Evolutionary conservation across 2,329 filamentous ascomycete genomes (phyloP).

Genomic region (Aspergillus bombycis): DNA sequence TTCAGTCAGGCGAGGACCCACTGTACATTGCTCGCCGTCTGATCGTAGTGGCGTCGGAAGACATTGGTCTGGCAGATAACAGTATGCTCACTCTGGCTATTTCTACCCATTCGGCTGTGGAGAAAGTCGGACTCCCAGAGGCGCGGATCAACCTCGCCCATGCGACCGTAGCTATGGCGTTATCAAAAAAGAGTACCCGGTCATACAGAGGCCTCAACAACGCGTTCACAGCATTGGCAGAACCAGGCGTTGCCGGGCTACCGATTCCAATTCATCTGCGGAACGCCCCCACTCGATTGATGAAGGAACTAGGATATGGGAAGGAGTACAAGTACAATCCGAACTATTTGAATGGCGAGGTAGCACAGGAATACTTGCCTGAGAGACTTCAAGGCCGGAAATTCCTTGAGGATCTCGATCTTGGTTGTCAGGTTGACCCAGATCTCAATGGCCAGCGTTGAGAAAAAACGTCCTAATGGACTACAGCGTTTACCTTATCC

Average conservation of each 20-base stretch:
- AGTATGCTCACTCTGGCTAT: constrained; percentile 81
- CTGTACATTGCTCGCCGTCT: constrained; percentile 90
- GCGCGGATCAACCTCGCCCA: constrained; percentile 91
- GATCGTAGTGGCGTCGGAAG: constrained; percentile 92
- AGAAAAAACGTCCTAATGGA: neutral
- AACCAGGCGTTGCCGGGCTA: constrained; percentile 79
- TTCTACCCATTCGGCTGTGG: constrained; percentile 80
- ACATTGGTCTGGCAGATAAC: constrained; percentile 89
- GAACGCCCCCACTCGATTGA: constrained; percentile 88
- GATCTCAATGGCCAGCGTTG: constrained; percentile 49
- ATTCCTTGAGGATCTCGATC: constrained; percentile 79
- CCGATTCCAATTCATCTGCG: constrained; percentile 85
- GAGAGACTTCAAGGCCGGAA: constrained; percentile 68
- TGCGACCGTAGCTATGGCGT: constrained; percentile 75
- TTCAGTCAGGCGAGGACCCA: constrained; percentile 91
- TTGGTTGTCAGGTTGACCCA: constrained; percentile 78
- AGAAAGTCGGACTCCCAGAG: constrained; percentile 95
- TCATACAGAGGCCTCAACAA: constrained; percentile 82
- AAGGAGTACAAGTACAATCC: constrained; percentile 97
- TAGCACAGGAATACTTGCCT: constrained; percentile 89
- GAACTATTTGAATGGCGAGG: constrained; percentile 78
- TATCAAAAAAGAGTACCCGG: constrained; percentile 83
- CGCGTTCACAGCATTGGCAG: constrained; percentile 74
- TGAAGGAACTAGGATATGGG: constrained; percentile 91
- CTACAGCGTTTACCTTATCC: too few relatives aligned